Conservation (phyloP, 2,329 filamentous ascomycete genomes). For the Cladosporium sp. region DNA sequence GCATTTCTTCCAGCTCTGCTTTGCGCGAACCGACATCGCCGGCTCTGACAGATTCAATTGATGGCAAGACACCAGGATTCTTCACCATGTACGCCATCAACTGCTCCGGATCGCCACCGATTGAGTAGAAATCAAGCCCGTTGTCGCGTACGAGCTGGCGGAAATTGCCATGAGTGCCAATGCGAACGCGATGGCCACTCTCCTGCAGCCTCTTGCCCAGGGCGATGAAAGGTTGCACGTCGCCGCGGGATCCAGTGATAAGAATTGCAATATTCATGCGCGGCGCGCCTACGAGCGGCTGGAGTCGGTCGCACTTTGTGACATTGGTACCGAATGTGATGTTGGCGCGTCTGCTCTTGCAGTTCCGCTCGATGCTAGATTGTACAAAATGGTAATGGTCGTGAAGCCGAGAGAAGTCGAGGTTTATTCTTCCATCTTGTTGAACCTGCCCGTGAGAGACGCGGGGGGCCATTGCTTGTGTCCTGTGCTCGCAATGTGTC, state of each 20-base stretch:
- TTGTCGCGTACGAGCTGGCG: slow-evolving; percentile 67
- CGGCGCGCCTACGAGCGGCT: slow-evolving; percentile 8
- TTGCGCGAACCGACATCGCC: slow-evolving; percentile 31
- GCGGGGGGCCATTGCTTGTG: not conserved
- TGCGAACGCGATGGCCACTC: slow-evolving; percentile 69
- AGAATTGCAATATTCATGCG: slow-evolving; percentile 69
- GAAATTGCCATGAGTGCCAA: slow-evolving; percentile 72
- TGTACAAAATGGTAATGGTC: not conserved
- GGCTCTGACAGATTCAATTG: slow-evolving; percentile 26
- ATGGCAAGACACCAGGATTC: slow-evolving; percentile 35
- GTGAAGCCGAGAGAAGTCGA: slow-evolving; percentile 8
- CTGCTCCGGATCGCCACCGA: slow-evolving; percentile 71
- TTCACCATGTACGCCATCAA: slow-evolving; percentile 58
- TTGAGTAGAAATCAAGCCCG: slow-evolving; percentile 72
- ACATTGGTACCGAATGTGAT: slow-evolving; percentile 5
- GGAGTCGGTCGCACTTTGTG: slow-evolving; percentile 11
- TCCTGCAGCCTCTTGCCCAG: slow-evolving; percentile 65
- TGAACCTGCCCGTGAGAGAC: not conserved
- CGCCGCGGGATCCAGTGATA: slow-evolving; percentile 71
- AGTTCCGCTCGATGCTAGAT: slow-evolving; percentile 2
- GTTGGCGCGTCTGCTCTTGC: slow-evolving; percentile 1
- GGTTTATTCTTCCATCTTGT: not conserved
- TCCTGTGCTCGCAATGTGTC: not conserved
- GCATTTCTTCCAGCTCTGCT: slow-evolving; percentile 28
- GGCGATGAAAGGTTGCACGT: slow-evolving; percentile 74